These are phyloP conservation scores for Fistulina hepatica DNA, from an alignment of 1,284 basidiomycete species.

Conservation along the genomic window DNA sequence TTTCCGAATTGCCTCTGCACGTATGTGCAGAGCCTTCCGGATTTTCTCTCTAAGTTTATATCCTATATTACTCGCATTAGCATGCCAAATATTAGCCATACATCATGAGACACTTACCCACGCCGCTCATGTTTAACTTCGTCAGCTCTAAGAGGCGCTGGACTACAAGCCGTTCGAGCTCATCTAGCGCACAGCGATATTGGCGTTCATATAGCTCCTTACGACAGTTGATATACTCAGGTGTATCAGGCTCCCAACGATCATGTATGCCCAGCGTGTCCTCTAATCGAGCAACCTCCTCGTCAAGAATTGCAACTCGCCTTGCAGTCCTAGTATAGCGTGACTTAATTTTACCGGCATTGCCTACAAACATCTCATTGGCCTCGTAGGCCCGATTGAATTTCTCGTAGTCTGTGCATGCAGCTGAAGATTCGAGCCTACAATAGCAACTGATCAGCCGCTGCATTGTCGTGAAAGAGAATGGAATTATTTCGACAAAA, in stretches of 20 bases:
- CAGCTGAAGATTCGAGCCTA: neutral
- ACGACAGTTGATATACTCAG: constrained; percentile 8
- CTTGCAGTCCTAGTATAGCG: constrained; percentile 7
- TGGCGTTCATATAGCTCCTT: constrained; percentile 8
- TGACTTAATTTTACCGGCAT: constrained; percentile 2
- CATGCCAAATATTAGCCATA: neutral
- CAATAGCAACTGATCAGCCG: neutral
- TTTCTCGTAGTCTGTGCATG: neutral
- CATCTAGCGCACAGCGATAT: constrained; percentile 14
- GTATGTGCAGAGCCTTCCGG: constrained; percentile 16
- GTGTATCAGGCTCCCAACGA: constrained; percentile 8
- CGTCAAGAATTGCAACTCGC: constrained; percentile 2
- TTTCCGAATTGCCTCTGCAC: constrained; percentile 18
- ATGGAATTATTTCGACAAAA: neutral
- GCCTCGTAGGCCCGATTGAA: constrained; percentile 5
- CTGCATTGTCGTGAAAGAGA: too few species aligned
- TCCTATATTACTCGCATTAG: constrained; percentile 14
- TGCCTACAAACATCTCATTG: neutral
- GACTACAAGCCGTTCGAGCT: constrained; percentile 16
- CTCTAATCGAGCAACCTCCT: constrained; percentile 10
- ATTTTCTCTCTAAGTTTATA: constrained; percentile 22
- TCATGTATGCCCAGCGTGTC: constrained; percentile 5
- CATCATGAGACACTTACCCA: constrained; percentile 10
- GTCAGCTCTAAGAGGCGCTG: constrained; percentile 18
- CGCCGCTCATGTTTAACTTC: constrained; percentile 14